Base-by-base conservation (phyloP, 768 basidiomycete species). In the Porpolomopsis calyptriformis region DNA sequence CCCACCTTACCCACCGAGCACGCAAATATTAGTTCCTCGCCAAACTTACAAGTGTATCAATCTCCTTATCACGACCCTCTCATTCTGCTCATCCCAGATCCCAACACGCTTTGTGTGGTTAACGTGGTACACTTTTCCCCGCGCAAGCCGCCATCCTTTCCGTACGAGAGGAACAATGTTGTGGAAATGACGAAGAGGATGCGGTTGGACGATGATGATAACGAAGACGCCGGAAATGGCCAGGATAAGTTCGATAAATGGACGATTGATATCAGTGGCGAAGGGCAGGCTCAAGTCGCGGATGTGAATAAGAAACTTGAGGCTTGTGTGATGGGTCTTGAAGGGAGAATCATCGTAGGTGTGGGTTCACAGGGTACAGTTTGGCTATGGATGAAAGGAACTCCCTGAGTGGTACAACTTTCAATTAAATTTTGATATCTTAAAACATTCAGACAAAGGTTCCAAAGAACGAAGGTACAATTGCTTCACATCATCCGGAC, bases 1-100 rank as follows among this genome's bases (percentile, higher is more conserved):
- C 70, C 70, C 35, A 25, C 36, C 23, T 55, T 59, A 23, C 26
- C n/a, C 14, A 43, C 33, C 4, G 27, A 47, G 18, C 20, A 37
- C 18, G 18, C 27, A 20, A 14, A 43, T 19, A 19, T 48, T n/a
- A 27, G 40, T 5, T 2, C 23, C 8, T 59, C 57, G 1, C 63
- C 66, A 3, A 59, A 59, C 18, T 52, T 77, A 25, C 65, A 71
- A 40, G 46, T 78, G 11, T 71, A 65, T 45, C 64, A 72, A 29
- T 67, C 70, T 2, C 58, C 61, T 14, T 62, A 52, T 14, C 70
- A 75, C 49, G 74, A 79, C 51, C 79, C 78, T n/a, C 53, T 83
- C 35, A 57, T 78, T 24, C 59, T 74, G 4, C 56, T 73, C 51
- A 57, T 61, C 39, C 69, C 78, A 0, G 58, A 64, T 14, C 64